Percentiles rank a stretch among this genome's conserved stretches.
Evolutionary conservation across 2,329 filamentous ascomycete species (phyloP).

Genomic region (Bipolaris bicolor): DNA sequence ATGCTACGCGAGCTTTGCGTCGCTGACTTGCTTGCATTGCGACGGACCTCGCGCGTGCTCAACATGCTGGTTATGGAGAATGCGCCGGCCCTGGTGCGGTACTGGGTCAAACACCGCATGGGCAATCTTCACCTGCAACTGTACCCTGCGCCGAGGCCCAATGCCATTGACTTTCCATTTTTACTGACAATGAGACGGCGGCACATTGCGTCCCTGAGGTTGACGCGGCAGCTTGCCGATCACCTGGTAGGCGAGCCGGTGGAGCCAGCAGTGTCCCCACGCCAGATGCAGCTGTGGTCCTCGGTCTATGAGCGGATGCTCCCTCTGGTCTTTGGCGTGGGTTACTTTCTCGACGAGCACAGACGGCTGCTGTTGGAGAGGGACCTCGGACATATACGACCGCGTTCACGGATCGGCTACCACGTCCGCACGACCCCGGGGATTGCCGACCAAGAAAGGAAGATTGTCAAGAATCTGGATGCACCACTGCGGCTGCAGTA

Average conservation of each 20-base stretch:
- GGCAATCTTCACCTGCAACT: conserved; percentile 43
- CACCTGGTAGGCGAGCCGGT: conserved; percentile 41
- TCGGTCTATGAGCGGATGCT: conserved; percentile 48
- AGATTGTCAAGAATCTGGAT: conserved; percentile 41
- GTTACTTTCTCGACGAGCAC: conserved; percentile 47
- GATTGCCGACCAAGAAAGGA: conserved; percentile 37
- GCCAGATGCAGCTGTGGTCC: conserved; percentile 43
- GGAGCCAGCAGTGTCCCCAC: conserved; percentile 29
- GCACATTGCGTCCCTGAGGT: conserved; percentile 44
- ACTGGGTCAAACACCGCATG: conserved; percentile 43
- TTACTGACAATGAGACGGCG: conserved; percentile 44
- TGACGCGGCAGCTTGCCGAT: conserved; percentile 44
- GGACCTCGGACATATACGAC: conserved; percentile 44
- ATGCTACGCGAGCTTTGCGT: conserved; percentile 45
- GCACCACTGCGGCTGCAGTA: conserved; percentile 43
- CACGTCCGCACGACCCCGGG: conserved; percentile 42
- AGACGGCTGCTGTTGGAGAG: conserved; percentile 38
- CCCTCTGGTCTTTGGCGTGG: conserved; percentile 46
- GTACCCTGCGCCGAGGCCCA: conserved; percentile 42
- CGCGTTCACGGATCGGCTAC: conserved; percentile 43
- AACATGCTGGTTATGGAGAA: conserved; percentile 42
- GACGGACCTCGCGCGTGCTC: conserved; percentile 39
- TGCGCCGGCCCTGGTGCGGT: conserved; percentile 44
- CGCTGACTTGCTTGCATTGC: conserved; percentile 42
- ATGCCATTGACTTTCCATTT: conserved; percentile 42